phyloP scores from a whole-genome alignment of 148 eudicot species.

The Camellia granthamiana region DNA sequence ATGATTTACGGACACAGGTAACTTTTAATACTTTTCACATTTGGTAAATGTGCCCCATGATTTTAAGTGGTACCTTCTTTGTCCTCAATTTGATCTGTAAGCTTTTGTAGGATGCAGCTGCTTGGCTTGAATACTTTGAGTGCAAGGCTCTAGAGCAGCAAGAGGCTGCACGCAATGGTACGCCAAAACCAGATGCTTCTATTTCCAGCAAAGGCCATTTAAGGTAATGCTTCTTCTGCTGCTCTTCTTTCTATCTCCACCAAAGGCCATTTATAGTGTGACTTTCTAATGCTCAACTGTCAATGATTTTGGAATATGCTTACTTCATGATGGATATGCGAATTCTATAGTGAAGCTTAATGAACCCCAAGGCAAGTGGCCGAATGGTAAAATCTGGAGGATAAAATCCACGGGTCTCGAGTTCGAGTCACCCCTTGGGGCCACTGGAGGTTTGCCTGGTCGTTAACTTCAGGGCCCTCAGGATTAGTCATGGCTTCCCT shows the following conservation, averaged over 20 bases:
- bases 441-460: too few relatives aligned
- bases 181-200: conserved; percentile 95
- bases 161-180: conserved; percentile 94
- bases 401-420: too few relatives aligned
- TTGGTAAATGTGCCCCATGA: not conserved
- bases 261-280: too few relatives aligned
- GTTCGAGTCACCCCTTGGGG: too few relatives aligned
- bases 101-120: conserved; percentile 76
- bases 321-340: not conserved
- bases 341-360: too few relatives aligned
- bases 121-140: conserved; percentile 97
- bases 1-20: conserved; percentile 94
- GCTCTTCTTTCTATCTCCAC: not conserved
- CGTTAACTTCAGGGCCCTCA: too few relatives aligned
- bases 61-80: conserved; percentile 1
- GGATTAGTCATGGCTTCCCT: too few relatives aligned
- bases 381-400: too few relatives aligned
- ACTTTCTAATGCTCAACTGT: too few relatives aligned
- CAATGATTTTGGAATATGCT: not conserved
- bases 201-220: conserved; percentile 96
- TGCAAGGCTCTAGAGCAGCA: conserved; percentile 97
- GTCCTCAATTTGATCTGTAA: conserved; percentile 7
- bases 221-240: conserved; percentile 37
- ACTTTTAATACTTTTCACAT: conserved; percentile 1
- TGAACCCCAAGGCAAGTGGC: too few relatives aligned